These are phyloP conservation scores for Chlorella sp. DNA, from an alignment of 139 green algal genomes.

Conservation along the genomic window DNA sequence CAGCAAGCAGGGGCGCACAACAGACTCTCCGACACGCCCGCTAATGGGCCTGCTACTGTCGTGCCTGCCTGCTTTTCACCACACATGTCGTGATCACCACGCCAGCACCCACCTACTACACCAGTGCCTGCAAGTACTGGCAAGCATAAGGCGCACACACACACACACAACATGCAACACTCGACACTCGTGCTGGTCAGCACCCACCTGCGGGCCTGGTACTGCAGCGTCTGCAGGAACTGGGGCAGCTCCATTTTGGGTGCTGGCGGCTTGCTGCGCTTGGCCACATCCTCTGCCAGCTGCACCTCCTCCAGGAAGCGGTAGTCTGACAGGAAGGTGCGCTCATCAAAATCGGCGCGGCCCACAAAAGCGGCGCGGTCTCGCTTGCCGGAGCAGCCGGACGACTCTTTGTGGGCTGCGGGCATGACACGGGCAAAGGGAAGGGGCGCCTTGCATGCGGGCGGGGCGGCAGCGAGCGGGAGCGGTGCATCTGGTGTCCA, in stretches of 20 bases:
- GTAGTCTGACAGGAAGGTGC: constrained; percentile 46
- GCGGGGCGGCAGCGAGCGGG: neutral
- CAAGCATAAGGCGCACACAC: too few species aligned
- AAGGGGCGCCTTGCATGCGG: neutral
- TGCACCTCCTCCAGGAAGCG: constrained; percentile 52
- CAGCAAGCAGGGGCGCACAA: too few species aligned
- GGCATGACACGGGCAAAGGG: neutral
- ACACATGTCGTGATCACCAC: too few species aligned
- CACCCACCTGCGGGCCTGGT: constrained; percentile 34
- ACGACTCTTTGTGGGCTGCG: constrained; percentile 50
- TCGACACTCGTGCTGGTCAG: too few species aligned
- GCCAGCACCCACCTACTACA: too few species aligned
- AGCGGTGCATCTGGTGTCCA: too few species aligned
- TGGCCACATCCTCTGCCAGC: constrained; percentile 47
- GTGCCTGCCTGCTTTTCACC: too few species aligned
- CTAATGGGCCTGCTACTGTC: too few species aligned
- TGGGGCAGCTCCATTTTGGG: constrained; percentile 44
- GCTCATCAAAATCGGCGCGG: constrained; percentile 36
- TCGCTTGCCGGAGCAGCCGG: constrained; percentile 50
- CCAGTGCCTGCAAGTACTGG: too few species aligned
- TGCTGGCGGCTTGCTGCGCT: constrained; percentile 41
- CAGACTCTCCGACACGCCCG: too few species aligned
- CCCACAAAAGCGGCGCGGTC: constrained; percentile 57
- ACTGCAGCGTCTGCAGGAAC: constrained; percentile 44
- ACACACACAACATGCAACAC: too few species aligned